Percentiles rank a stretch among this genome's conserved stretches.
Conservation (phyloP, 208 protist genomes). For the Crithidia expoeki region DNA sequence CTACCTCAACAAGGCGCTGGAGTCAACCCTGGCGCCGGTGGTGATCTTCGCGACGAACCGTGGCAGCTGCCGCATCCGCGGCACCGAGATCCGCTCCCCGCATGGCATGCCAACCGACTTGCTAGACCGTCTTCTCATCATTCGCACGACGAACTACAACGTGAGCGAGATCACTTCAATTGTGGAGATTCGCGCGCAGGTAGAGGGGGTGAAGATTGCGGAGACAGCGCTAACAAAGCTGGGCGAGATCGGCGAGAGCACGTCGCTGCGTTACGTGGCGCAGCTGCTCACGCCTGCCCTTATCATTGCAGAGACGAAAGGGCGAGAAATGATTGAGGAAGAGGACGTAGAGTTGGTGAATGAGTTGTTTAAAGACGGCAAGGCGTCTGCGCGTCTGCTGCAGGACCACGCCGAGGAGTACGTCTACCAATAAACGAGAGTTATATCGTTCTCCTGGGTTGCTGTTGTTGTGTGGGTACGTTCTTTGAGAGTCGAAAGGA, state of each 20-base stretch:
- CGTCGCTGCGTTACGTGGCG: constrained; percentile 97
- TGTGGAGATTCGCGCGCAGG: constrained; percentile 94
- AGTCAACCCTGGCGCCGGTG: constrained; percentile 99
- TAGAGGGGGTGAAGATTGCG: constrained; percentile 95
- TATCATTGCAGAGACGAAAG: constrained; percentile 96
- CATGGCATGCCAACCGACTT: constrained; percentile 99
- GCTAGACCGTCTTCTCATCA: constrained; percentile 99
- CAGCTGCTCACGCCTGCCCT: constrained; percentile 98
- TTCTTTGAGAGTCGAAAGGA: too few species aligned
- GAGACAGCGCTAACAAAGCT: constrained; percentile 92
- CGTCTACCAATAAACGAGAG: constrained; percentile 82
- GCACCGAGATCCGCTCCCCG: constrained; percentile 97
- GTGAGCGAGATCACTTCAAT: constrained; percentile 97
- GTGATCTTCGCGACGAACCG: constrained; percentile 99
- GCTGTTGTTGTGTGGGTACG: too few species aligned
- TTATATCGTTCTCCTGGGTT: background rate
- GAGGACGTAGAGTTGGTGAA: constrained; percentile 95
- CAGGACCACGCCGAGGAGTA: constrained; percentile 90
- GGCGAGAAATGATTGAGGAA: constrained; percentile 87
- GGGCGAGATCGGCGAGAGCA: constrained; percentile 90
- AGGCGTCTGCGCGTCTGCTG: constrained; percentile 92
- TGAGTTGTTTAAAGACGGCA: constrained; percentile 98
- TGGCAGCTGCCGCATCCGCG: constrained; percentile 96
- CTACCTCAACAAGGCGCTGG: constrained; percentile 99
- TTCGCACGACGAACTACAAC: constrained; percentile 97